Evolutionary conservation across 495 filamentous ascomycete species (phyloP).

Genomic region (Chaetomium tenue): DNA sequence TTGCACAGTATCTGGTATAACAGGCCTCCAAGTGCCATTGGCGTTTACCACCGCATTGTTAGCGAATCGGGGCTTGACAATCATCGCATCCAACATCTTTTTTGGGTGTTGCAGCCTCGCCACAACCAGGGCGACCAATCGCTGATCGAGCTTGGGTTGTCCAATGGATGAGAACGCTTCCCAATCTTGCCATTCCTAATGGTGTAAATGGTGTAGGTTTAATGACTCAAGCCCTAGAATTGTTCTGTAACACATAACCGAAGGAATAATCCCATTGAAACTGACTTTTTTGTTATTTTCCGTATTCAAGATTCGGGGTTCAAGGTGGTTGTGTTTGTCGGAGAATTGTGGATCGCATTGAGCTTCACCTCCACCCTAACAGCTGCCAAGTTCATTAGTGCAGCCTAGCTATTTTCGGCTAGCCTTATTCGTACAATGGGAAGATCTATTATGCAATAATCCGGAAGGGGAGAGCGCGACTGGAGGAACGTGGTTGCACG

Average conservation of each 20-base stretch:
- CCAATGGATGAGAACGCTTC: not conserved
- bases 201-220: not conserved
- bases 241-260: not conserved
- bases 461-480: constrained; percentile 15
- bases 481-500: constrained; percentile 9
- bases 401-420: not conserved
- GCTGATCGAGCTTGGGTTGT: not conserved
- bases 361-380: not conserved
- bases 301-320: not conserved
- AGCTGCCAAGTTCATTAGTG: not conserved
- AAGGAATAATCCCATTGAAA: not conserved
- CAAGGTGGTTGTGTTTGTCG: not conserved
- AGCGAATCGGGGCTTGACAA: not conserved
- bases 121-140: constrained; percentile 10
- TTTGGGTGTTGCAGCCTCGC: constrained; percentile 12
- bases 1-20: not conserved
- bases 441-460: constrained; percentile 14
- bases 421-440: not conserved
- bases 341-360: not conserved
- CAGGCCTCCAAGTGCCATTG: too few relatives aligned
- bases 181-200: not conserved
- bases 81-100: not conserved
- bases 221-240: not conserved
- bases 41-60: not conserved
- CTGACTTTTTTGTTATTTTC: not conserved